Base-by-base conservation (phyloP, 768 basidiomycete species). In the Pisolithus sp. region DNA sequence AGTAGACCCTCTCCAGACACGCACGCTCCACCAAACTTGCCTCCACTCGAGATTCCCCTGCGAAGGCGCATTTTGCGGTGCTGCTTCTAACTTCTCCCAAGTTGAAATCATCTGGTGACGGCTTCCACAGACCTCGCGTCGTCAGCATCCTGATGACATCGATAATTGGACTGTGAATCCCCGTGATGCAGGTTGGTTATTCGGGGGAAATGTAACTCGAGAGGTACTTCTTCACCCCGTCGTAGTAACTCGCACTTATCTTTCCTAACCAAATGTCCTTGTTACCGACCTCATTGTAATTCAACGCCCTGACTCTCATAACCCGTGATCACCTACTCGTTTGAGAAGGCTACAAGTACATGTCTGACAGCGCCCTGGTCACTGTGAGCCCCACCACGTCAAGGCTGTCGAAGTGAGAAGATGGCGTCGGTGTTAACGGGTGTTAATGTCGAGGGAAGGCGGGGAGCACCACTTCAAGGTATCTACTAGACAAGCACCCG, bases 81-180 rank as follows among this genome's bases (percentile, higher is more conserved):
- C 31, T 6, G 81, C 60, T 9, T 13, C 23, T 43, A 13, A 24
- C 12, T 15, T 13, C 24, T 30, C 26, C n/a, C 6, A 13, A n/a
- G 23, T 46, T n/a, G 31, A 58, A 47, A 58, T 26, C 17, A 3
- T 6, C 3, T 4, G 4, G 5, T 26, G 7, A 30, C 10, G 30
- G 7, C 10, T 7, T 30, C 17, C 23, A 9, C 48, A 93, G 93
- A 96, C 65, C 79, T 98, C 12, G 95, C 97, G 93, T 98, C 94
- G 94, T 93, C 89, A 34, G 94, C 26, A 96, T 67, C 94, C 87
- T 4, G 94, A 97, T 62, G 90, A 95, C 40, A 86, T 95, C 39
- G 87, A 90, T 37, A 93, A 88, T 39, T 97, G 95, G 95, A 93
- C 93, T 5, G 91, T 97, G 50, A 94, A 91, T 57, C 95, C 95